phyloP scores from a whole-genome alignment of 495 filamentous ascomycete species.

The Usnea hakonensis region DNA sequence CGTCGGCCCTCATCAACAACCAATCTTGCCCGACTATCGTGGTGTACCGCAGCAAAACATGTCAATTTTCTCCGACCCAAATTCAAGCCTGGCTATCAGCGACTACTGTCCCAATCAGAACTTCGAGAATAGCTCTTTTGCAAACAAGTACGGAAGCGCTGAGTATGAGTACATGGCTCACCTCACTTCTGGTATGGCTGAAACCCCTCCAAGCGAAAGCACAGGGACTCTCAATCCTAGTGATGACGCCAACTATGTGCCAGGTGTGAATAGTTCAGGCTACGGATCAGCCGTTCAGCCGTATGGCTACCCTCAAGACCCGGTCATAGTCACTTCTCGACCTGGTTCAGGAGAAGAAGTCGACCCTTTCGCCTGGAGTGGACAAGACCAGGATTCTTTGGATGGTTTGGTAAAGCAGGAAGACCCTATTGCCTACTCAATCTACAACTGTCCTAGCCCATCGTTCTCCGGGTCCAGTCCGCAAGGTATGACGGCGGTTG shows the following conservation, averaged over 20 bases:
- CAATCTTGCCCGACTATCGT: conserved; percentile 25
- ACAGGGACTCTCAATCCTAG: conserved; percentile 21
- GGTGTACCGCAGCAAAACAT: conserved; percentile 16
- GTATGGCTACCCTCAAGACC: conserved; percentile 10
- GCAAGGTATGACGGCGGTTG: conserved; percentile 35
- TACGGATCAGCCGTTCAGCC: conserved; percentile 19
- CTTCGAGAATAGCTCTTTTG: conserved; percentile 87
- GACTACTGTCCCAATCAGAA: conserved; percentile 88
- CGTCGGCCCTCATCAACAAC: conserved; percentile 19
- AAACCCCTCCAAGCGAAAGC: conserved; percentile 62
- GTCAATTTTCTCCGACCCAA: conserved; percentile 26
- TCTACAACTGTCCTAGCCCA: conserved; percentile 57
- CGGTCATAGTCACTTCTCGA: conserved; percentile 11
- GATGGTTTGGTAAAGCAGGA: conserved; percentile 39
- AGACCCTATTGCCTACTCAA: conserved; percentile 61
- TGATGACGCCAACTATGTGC: conserved; percentile 32
- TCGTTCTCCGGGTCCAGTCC: conserved; percentile 42
- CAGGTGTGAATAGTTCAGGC: conserved; percentile 21
- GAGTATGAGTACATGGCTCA: conserved; percentile 94
- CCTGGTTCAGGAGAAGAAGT: conserved; percentile 30
- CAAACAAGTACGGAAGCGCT: conserved; percentile 85
- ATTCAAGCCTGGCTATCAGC: conserved; percentile 46
- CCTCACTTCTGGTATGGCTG: conserved; percentile 79
- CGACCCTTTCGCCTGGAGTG: conserved; percentile 20
- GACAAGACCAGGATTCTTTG: conserved; percentile 19